A percentile compares a stretch with the other conserved stretches of the same genome.
These are phyloP conservation scores for Acacia concinna DNA, from an alignment of 331 rosid species.

Conservation along the genomic window DNA sequence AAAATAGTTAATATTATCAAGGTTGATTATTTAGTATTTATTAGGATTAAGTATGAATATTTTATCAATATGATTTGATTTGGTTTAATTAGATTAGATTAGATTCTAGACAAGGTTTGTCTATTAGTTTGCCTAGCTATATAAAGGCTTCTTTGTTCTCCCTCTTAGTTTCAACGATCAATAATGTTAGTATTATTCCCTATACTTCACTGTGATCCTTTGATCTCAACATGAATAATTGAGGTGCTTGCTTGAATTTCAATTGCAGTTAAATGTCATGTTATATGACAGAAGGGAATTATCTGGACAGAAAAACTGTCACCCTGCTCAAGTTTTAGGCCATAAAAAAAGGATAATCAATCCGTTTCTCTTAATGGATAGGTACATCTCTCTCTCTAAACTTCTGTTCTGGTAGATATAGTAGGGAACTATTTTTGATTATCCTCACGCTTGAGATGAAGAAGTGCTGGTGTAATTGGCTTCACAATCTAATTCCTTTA, in stretches of 20 bases:
- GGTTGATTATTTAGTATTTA: no score
- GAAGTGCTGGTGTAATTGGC: conserved; percentile 1
- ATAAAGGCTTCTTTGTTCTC: no score
- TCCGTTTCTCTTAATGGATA: conserved; percentile 43
- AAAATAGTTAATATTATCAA: no score
- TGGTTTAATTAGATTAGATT: no score
- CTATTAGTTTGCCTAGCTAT: no score
- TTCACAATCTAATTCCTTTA: conserved; percentile 2
- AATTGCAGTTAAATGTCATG: conserved; percentile 65
- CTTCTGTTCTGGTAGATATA: neutral
- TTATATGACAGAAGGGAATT: conserved; percentile 69
- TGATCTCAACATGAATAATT: no score
- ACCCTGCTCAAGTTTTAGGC: conserved; percentile 74
- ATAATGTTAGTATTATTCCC: no score
- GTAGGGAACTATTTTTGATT: neutral
- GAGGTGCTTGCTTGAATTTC: conserved; percentile 34
- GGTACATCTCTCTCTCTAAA: conserved; percentile 42
- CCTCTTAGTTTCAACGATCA: no score
- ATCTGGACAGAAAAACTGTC: conserved; percentile 77
- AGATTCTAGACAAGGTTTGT: no score
- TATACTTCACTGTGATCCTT: no score
- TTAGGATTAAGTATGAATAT: no score
- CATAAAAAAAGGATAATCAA: conserved; percentile 41
- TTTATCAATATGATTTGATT: no score
- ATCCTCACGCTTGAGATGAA: conserved; percentile 24